Evolutionary conservation across 2,329 filamentous ascomycete genomes (phyloP), one percentile per base, ranked within the genome.

Genomic region (Diaporthe sp.): DNA sequence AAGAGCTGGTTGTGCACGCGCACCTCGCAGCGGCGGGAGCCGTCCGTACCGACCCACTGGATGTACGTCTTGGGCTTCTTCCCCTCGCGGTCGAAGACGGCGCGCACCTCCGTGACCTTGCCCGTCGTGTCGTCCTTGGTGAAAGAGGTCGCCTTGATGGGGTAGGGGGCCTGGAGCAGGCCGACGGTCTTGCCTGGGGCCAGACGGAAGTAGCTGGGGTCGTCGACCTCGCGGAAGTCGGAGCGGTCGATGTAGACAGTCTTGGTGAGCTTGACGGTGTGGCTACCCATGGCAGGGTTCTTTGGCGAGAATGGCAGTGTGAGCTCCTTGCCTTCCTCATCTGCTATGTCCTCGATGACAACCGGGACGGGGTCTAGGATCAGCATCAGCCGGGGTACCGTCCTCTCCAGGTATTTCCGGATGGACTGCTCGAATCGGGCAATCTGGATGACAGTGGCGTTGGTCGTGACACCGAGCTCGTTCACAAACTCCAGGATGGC

Each of bases 401-500:
- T 95, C 65, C 90, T 90, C 82, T 98, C 96, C 19, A 98, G 92
- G 81, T 98, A 97, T 77, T 92, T 92, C 30, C 96, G 92, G 75
- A 98, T 91, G 0, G 91, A 92, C 81, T 96, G 92, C 80, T 98
- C 96, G 76, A 98, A 95, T n/a, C 93, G 92, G 73, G 89, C 85
- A 61, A 94, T 92, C 81, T 96, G 92, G 78, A 98, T 97, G 76
- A 94, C 91, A 4, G 93, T 94, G 70, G 91, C 90, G 51, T 92
- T 89, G 47, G 95, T 97, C 0, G 96, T 97, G 51, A 98, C 95
- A 42, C 96, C 96, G 27, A 98, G 91, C 83, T 98, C 95, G 78
- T 95, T 94, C 74, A 98, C 92, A 79, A 98, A 98, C 71, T 94
- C 93, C 73, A 98, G 90, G 75, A 98, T 94, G 2, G 95, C 96